Conservation (phyloP, 306 rosid species). For the Mimosa pudica region DNA sequence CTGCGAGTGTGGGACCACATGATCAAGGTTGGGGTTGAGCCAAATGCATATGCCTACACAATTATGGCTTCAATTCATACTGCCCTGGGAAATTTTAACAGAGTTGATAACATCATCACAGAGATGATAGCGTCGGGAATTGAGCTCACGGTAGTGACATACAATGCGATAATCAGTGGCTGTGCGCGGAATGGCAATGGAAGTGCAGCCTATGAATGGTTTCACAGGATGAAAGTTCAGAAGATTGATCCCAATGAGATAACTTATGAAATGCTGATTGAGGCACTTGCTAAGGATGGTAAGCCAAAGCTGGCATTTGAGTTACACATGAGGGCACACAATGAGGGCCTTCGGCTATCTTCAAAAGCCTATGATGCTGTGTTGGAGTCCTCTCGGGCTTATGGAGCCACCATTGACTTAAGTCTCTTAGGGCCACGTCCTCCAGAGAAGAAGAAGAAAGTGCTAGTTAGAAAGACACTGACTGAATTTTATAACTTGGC, state of each 20-base stretch:
- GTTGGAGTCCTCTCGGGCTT: conserved; percentile 51
- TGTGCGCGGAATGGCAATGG: conserved; percentile 68
- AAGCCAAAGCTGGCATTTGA: conserved; percentile 90
- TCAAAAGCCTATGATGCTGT: conserved; percentile 75
- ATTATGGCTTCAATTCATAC: conserved; percentile 87
- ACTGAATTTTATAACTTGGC: conserved; percentile 48
- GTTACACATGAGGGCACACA: conserved; percentile 66
- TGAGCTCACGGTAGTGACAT: conserved; percentile 82
- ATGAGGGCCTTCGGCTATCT: conserved; percentile 66
- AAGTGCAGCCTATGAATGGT: conserved; percentile 89
- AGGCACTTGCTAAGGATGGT: conserved; percentile 82
- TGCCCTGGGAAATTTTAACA: conserved; percentile 72
- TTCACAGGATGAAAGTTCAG: conserved; percentile 79
- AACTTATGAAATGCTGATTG: conserved; percentile 81
- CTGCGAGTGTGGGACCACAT: conserved; percentile 86
- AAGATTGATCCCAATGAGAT: conserved; percentile 70
- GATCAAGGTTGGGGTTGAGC: conserved; percentile 75
- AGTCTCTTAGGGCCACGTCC: conserved; percentile 73
- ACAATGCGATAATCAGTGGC: conserved; percentile 81
- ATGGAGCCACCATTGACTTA: conserved; percentile 59
- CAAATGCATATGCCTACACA: conserved; percentile 82
- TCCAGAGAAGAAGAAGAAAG: conserved; percentile 46
- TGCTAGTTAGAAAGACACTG: conserved; percentile 41
- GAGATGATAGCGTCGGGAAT: conserved; percentile 70
- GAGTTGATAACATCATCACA: conserved; percentile 71